phyloP scores from a whole-genome alignment of 352 stramenopile genomes.

The Phytophthora uliginosa region DNA sequence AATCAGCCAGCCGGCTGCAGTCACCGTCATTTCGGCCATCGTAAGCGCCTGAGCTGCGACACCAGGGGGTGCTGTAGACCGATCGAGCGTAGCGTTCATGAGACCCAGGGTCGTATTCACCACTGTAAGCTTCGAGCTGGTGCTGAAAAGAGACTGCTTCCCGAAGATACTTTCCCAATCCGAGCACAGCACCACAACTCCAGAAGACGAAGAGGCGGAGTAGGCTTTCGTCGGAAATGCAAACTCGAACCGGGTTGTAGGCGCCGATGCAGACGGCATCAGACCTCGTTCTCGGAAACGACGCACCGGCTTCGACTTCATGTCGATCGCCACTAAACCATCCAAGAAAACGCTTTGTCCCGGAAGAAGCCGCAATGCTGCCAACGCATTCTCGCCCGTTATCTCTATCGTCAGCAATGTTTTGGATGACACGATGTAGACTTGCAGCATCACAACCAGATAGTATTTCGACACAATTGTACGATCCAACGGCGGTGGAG shows the following conservation, averaged over 20 bases:
- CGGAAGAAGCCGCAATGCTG: slow-evolving; percentile 49
- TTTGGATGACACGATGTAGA: slow-evolving; percentile 61
- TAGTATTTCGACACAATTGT: slow-evolving; percentile 75
- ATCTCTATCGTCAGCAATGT: slow-evolving; percentile 59
- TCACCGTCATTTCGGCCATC: slow-evolving; percentile 45
- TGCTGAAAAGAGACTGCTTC: slow-evolving; percentile 60
- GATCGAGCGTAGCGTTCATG: slow-evolving; percentile 42
- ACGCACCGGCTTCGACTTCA: slow-evolving; percentile 34
- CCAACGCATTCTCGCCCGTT: slow-evolving; percentile 56
- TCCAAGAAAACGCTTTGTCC: slow-evolving; percentile 68
- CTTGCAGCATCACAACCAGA: slow-evolving; percentile 64
- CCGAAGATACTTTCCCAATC: slow-evolving; percentile 78
- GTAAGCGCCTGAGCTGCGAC: slow-evolving; percentile 24
- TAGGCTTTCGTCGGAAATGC: slow-evolving; percentile 49
- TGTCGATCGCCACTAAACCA: slow-evolving; percentile 62
- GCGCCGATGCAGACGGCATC: slow-evolving; percentile 7
- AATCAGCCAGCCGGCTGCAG: slow-evolving; percentile 62
- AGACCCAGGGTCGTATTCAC: slow-evolving; percentile 62
- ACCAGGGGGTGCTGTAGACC: background rate
- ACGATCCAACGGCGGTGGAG: slow-evolving; percentile 42
- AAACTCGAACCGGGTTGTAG: slow-evolving; percentile 28
- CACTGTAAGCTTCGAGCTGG: slow-evolving; percentile 48
- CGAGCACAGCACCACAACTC: slow-evolving; percentile 62
- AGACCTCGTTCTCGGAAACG: slow-evolving; percentile 33
- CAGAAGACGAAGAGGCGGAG: slow-evolving; percentile 15